A percentile compares a stretch with the other conserved stretches of the same genome.
Conservation (phyloP, 805 yeast species). For the Kodamaea sagamina region DNA sequence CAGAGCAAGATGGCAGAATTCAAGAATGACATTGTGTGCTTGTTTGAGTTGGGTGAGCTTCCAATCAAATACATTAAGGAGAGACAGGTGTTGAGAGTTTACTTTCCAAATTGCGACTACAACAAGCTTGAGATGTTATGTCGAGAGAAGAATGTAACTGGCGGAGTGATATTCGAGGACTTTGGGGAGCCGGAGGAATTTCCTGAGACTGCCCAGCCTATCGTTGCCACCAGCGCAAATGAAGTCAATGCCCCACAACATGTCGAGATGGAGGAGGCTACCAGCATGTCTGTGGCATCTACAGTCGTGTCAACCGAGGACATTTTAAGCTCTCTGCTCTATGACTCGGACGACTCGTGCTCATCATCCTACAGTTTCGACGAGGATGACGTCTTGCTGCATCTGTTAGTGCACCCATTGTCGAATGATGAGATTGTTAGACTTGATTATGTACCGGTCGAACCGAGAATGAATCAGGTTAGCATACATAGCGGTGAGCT, state of each 20-base stretch:
- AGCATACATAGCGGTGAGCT: constrained; percentile 14
- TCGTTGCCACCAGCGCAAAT: not conserved
- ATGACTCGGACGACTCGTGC: constrained; percentile 18
- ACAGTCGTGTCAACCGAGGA: constrained; percentile 20
- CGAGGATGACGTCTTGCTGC: constrained; percentile 20
- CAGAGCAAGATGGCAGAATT: constrained; percentile 46
- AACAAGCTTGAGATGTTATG: constrained; percentile 57
- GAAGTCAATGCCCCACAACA: constrained; percentile 4
- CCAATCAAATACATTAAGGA: constrained; percentile 53
- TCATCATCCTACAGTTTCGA: constrained; percentile 18
- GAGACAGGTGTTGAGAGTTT: constrained; percentile 49
- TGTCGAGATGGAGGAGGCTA: not conserved
- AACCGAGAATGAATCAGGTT: constrained; percentile 7
- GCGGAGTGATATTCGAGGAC: constrained; percentile 54
- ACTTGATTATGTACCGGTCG: constrained; percentile 10
- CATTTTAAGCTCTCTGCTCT: constrained; percentile 23
- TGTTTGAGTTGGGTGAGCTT: constrained; percentile 64
- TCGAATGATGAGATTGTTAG: constrained; percentile 24
- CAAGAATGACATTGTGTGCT: constrained; percentile 41
- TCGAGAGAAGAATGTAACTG: constrained; percentile 57
- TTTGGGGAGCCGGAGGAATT: constrained; percentile 19
- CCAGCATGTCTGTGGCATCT: constrained; percentile 8
- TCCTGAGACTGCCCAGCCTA: not conserved
- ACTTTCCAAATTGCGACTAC: constrained; percentile 71
- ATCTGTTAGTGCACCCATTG: constrained; percentile 21